These are phyloP conservation scores for Apostasia ramifera DNA, from an alignment of 106 monocot species.

Conservation along the genomic window DNA sequence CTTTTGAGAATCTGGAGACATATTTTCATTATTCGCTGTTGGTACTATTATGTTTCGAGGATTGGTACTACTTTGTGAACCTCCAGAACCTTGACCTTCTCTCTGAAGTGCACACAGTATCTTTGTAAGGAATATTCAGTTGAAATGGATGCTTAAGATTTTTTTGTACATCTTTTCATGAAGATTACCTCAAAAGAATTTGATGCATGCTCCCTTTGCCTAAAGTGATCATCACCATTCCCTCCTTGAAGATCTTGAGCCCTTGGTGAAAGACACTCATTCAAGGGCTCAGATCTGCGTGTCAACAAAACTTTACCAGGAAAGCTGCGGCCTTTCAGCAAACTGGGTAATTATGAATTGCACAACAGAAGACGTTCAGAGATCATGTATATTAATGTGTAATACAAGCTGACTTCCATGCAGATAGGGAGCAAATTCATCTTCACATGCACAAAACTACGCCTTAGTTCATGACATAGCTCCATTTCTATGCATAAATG, in stretches of 20 bases:
- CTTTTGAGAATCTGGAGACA: conserved; percentile 36
- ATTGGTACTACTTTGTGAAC: conserved; percentile 15
- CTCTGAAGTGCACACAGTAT: conserved; percentile 26
- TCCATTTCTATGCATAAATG: too few relatives aligned
- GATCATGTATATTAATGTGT: conserved; percentile 5
- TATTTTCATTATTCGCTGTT: conserved; percentile 18
- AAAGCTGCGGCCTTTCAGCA: conserved; percentile 88
- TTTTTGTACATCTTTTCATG: conserved; percentile 2
- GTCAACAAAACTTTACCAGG: conserved; percentile 89
- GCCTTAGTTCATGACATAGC: too few relatives aligned
- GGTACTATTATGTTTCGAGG: conserved; percentile 33
- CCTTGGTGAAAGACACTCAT: conserved; percentile 29
- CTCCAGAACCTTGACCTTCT: conserved; percentile 33
- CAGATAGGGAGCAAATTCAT: too few relatives aligned
- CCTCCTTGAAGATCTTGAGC: conserved; percentile 32
- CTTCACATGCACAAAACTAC: too few relatives aligned
- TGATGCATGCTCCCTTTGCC: conserved; percentile 20
- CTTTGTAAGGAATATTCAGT: not conserved
- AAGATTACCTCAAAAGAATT: conserved; percentile 58
- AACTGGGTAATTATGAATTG: conserved; percentile 24
- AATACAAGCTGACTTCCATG: too few relatives aligned
- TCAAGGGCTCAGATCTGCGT: conserved; percentile 55
- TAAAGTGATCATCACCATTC: conserved; percentile 40
- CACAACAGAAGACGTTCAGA: not conserved
- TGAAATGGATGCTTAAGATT: conserved; percentile 3